These are phyloP conservation scores for Vachellia pachyceras DNA, from an alignment of 306 rosid genomes.

Conservation along the genomic window DNA sequence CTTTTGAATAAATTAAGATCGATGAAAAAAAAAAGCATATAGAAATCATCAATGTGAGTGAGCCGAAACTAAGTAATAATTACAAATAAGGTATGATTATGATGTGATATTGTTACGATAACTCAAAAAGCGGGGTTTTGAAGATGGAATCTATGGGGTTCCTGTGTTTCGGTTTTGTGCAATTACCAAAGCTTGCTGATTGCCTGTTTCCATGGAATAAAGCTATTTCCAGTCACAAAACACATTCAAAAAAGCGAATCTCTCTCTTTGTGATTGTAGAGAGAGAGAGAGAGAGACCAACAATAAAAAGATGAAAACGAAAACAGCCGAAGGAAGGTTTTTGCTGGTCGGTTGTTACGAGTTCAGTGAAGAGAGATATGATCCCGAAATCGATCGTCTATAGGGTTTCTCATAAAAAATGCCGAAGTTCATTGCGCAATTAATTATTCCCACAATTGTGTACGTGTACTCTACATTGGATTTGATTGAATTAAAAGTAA, in stretches of 20 bases:
- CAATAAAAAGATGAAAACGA: neutral
- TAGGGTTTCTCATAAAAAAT: neutral
- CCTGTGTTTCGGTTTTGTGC: slow-evolving; percentile 53
- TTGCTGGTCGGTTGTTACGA: slow-evolving; percentile 55
- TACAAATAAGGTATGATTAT: slow-evolving; percentile 23
- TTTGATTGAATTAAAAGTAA: too few species aligned
- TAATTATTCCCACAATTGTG: neutral
- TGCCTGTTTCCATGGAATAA: slow-evolving; percentile 48
- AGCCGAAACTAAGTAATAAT: slow-evolving; percentile 5
- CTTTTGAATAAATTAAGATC: neutral
- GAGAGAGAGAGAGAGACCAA: neutral
- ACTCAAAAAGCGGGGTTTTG: slow-evolving; percentile 22
- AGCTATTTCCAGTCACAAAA: slow-evolving; percentile 30
- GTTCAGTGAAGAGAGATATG: slow-evolving; percentile 36
- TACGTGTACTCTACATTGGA: too few species aligned
- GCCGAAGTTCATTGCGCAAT: neutral
- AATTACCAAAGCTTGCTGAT: slow-evolving; percentile 52
- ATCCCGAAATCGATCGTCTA: slow-evolving; percentile 17
- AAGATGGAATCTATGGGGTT: slow-evolving; percentile 53
- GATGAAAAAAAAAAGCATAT: neutral
- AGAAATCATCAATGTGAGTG: slow-evolving; percentile 11
- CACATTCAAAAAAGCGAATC: slow-evolving; percentile 51
- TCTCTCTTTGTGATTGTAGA: neutral
- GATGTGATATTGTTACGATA: slow-evolving; percentile 24
- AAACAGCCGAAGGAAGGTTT: slow-evolving; percentile 37